Percentiles rank a stretch among this genome's conserved stretches.
Conservation (phyloP, 2,329 filamentous ascomycete genomes). For the Sarocladium oryzae region DNA sequence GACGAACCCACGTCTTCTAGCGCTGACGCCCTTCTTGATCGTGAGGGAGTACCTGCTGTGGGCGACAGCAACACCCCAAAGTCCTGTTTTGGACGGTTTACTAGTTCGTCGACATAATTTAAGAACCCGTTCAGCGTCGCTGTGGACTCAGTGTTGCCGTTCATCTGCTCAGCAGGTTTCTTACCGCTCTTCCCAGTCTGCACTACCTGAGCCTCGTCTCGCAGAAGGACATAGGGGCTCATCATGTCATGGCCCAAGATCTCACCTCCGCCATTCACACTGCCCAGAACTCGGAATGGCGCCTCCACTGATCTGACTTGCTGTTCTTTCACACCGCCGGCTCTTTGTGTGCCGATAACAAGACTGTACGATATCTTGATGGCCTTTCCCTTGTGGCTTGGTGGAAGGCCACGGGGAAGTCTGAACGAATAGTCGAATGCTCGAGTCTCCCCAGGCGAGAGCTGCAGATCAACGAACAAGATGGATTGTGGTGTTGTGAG, state of each 20-base stretch:
- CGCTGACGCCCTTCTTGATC: slow-evolving; percentile 48
- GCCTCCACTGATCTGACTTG: slow-evolving; percentile 87
- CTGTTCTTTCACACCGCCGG: slow-evolving; percentile 69
- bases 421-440: slow-evolving; percentile 83
- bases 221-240: slow-evolving; percentile 84
- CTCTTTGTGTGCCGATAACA: slow-evolving; percentile 83
- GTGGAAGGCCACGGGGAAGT: slow-evolving; percentile 82
- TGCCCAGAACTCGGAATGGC: slow-evolving; percentile 87
- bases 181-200: slow-evolving; percentile 29
- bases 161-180: slow-evolving; percentile 22
- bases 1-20: slow-evolving; percentile 52
- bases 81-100: slow-evolving; percentile 51
- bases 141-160: slow-evolving; percentile 22
- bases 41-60: slow-evolving; percentile 48
- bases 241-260: slow-evolving; percentile 91
- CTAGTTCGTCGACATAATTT: slow-evolving; percentile 68
- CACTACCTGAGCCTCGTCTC: slow-evolving; percentile 66
- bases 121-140: slow-evolving; percentile 61
- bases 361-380: slow-evolving; percentile 92
- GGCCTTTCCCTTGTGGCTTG: slow-evolving; percentile 82
- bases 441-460: slow-evolving; percentile 82
- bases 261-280: slow-evolving; percentile 83
- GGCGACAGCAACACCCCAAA: slow-evolving; percentile 61
- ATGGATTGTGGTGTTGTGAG: slow-evolving; percentile 95
- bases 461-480: slow-evolving; percentile 84